Evolutionary conservation across 2,329 filamentous ascomycete genomes (phyloP).

Genomic region (Coleophoma cylindrospora): DNA sequence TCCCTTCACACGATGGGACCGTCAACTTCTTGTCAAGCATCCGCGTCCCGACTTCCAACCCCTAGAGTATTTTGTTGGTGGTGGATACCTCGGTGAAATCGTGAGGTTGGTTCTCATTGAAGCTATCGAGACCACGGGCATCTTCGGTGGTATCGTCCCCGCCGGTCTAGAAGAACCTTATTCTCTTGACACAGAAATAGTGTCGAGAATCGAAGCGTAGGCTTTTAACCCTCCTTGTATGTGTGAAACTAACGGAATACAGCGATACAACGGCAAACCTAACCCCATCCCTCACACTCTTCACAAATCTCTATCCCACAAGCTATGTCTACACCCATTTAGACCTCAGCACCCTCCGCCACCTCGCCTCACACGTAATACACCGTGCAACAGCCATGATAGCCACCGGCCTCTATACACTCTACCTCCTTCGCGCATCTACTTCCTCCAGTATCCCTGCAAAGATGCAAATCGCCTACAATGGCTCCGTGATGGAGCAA

Average conservation of each 20-base stretch:
- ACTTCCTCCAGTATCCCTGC: constrained; percentile 34
- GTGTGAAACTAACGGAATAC: background rate
- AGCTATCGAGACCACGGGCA: constrained; percentile 46
- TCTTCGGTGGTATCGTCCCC: constrained; percentile 53
- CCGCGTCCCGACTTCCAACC: constrained; percentile 56
- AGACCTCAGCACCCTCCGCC: constrained; percentile 48
- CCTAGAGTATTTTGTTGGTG: constrained; percentile 57
- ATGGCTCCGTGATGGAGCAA: constrained; percentile 74
- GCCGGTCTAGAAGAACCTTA: constrained; percentile 46
- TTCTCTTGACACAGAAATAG: constrained; percentile 54
- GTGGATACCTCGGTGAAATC: constrained; percentile 63
- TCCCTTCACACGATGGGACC: constrained; percentile 58
- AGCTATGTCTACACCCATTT: constrained; percentile 36
- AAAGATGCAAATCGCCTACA: constrained; percentile 65
- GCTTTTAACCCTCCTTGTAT: constrained; percentile 15
- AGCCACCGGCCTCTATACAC: constrained; percentile 51
- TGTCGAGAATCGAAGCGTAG: constrained; percentile 49
- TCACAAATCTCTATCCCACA: constrained; percentile 43
- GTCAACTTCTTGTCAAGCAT: constrained; percentile 44
- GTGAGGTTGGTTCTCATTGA: constrained; percentile 53
- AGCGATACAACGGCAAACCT: constrained; percentile 39
- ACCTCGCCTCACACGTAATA: constrained; percentile 49
- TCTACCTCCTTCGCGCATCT: constrained; percentile 52
- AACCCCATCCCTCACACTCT: constrained; percentile 36
- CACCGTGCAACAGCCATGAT: constrained; percentile 54